A percentile compares a stretch with the other conserved stretches of the same genome.
Conservation (phyloP, 768 basidiomycete species). For the Clathrus columnatus region DNA sequence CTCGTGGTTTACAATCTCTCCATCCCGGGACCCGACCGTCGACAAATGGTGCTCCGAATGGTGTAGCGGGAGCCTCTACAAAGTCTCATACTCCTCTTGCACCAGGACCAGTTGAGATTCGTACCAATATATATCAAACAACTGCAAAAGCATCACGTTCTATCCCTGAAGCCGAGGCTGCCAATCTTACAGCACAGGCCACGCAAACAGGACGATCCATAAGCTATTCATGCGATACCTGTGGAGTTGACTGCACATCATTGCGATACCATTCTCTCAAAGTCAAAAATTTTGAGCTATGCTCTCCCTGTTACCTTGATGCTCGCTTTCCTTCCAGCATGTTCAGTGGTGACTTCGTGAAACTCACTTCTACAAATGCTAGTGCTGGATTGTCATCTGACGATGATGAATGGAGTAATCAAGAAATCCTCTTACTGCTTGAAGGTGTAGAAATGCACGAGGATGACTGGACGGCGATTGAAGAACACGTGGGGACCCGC, state of each 20-base stretch:
- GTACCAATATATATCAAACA: conserved; percentile 81
- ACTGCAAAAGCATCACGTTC: conserved; percentile 74
- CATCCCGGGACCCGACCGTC: conserved; percentile 69
- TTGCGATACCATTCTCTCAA: conserved; percentile 90
- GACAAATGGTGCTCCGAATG: conserved; percentile 41
- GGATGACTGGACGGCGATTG: conserved; percentile 90
- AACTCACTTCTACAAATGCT: conserved; percentile 42
- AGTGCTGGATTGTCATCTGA: conserved; percentile 12
- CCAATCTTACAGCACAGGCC: conserved; percentile 38
- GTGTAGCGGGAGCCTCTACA: conserved; percentile 21
- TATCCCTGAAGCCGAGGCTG: conserved; percentile 61
- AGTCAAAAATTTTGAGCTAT: conserved; percentile 85
- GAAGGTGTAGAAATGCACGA: conserved; percentile 98
- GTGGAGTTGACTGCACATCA: conserved; percentile 85
- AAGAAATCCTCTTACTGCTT: conserved; percentile 80
- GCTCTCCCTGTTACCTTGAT: conserved; percentile 87
- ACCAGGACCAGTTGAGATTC: conserved; percentile 79
- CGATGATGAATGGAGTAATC: conserved; percentile 80
- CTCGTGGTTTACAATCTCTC: conserved; percentile 89
- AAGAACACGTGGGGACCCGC: conserved; percentile 88
- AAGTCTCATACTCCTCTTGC: conserved; percentile 24
- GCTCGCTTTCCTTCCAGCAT: conserved; percentile 94
- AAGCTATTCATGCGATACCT: conserved; percentile 82
- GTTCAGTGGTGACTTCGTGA: conserved; percentile 97
- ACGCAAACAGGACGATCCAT: conserved; percentile 36